Percentiles rank a stretch among this genome's conserved stretches.
phyloP scores from a whole-genome alignment of 2,329 filamentous ascomycete species.

The Phyllosticta citribraziliensis region DNA sequence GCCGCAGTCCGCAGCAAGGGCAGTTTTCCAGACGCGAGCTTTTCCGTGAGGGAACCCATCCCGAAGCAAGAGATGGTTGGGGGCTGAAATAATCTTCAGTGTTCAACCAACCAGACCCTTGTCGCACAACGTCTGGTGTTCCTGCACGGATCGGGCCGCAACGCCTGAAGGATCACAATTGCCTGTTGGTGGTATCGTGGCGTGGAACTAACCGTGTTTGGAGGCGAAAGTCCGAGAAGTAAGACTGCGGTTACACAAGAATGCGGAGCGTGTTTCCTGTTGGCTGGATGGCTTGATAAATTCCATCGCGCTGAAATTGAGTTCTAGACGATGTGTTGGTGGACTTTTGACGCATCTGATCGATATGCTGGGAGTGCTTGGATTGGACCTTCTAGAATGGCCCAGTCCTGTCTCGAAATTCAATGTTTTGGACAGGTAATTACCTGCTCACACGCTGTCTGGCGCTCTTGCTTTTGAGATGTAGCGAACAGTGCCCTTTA shows the following conservation, averaged over 20 bases:
- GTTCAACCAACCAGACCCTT: not conserved
- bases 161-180: not conserved
- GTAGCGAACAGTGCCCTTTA: no score
- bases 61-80: not conserved
- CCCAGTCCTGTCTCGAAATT: no score
- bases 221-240: not conserved
- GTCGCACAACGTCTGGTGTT: not conserved
- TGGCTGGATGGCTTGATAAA: not conserved
- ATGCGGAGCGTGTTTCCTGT: not conserved
- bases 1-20: not conserved
- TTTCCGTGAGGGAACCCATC: no score
- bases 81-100: not conserved
- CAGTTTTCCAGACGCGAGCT: not conserved
- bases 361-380: no score
- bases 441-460: no score
- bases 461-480: no score
- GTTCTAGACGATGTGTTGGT: no score
- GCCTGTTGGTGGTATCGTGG: not conserved
- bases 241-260: not conserved
- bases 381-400: no score
- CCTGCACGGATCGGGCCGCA: not conserved
- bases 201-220: not conserved
- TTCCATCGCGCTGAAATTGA: not conserved
- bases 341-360: no score
- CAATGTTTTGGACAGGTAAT: no score